A percentile compares a stretch with the other conserved stretches of the same genome.
Evolutionary conservation across 1,139 yeast genomes (phyloP).

Genomic region (Zygoascus hellenicus): DNA sequence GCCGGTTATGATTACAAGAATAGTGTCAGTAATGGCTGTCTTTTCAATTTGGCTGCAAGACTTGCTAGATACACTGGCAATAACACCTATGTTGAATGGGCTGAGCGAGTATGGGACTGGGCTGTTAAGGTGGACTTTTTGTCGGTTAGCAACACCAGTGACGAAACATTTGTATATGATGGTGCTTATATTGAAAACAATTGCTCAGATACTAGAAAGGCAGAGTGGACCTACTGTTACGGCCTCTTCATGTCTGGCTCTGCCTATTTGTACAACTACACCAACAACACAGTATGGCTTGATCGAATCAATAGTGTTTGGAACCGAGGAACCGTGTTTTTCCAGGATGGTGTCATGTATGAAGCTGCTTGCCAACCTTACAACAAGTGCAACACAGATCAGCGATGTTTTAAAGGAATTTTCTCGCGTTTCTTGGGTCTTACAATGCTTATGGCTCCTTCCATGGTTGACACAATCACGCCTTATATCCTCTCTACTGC

Average conservation of each 20-base stretch:
- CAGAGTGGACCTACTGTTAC: constrained; percentile 74
- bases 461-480: constrained; percentile 39
- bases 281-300: constrained; percentile 55
- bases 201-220: constrained; percentile 49
- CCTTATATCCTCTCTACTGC: constrained; percentile 49
- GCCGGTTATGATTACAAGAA: constrained; percentile 76
- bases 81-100: constrained; percentile 53
- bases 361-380: constrained; percentile 66
- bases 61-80: constrained; percentile 61
- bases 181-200: constrained; percentile 59
- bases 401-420: constrained; percentile 70
- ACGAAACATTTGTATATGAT: constrained; percentile 44
- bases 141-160: constrained; percentile 25
- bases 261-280: constrained; percentile 64
- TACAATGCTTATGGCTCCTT: constrained; percentile 53
- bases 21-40: constrained; percentile 70
- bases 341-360: constrained; percentile 46
- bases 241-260: constrained; percentile 69
- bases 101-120: constrained; percentile 70
- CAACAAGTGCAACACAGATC: constrained; percentile 62
- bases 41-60: constrained; percentile 73
- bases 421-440: constrained; percentile 61
- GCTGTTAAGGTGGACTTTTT: constrained; percentile 48
- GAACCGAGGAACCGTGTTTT: constrained; percentile 47
- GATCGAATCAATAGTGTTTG: constrained; percentile 47